Percentiles rank a stretch among this genome's conserved stretches.
Evolutionary conservation across 1,284 basidiomycete genomes (phyloP).

Genomic region (Vanrija sp.): DNA sequence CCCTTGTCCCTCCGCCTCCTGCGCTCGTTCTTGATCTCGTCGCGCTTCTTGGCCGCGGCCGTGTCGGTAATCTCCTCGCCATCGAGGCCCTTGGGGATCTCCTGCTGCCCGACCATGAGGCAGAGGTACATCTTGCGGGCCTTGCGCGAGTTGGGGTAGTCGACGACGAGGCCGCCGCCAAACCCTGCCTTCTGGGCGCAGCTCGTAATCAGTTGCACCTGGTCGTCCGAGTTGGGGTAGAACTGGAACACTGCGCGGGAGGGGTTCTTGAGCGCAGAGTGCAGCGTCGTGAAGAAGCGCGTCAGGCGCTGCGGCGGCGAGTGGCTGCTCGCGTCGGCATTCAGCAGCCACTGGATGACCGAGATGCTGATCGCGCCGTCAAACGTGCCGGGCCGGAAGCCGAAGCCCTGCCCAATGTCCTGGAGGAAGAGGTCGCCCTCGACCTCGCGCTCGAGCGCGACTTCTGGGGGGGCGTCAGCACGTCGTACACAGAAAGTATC

Average conservation of each 20-base stretch:
- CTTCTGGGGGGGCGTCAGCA: slow-evolving; percentile 57
- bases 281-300: slow-evolving; percentile 94
- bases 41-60: slow-evolving; percentile 56
- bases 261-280: slow-evolving; percentile 85
- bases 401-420: slow-evolving; percentile 89
- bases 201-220: slow-evolving; percentile 89
- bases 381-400: slow-evolving; percentile 92
- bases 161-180: slow-evolving; percentile 92
- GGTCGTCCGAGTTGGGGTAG: slow-evolving; percentile 92
- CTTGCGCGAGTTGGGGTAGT: slow-evolving; percentile 94
- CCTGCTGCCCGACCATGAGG: slow-evolving; percentile 68
- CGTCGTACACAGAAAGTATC: neutral
- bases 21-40: slow-evolving; percentile 42
- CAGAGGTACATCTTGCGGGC: slow-evolving; percentile 88
- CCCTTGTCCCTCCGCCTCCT: slow-evolving; percentile 30
- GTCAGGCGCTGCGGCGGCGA: slow-evolving; percentile 88
- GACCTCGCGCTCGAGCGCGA: slow-evolving; percentile 86
- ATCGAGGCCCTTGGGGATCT: slow-evolving; percentile 69
- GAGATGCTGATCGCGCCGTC: slow-evolving; percentile 99
- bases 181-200: slow-evolving; percentile 93
- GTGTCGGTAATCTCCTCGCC: slow-evolving; percentile 59
- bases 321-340: slow-evolving; percentile 88
- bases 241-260: slow-evolving; percentile 93
- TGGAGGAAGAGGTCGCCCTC: slow-evolving; percentile 90
- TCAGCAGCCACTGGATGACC: slow-evolving; percentile 96